phyloP scores from a whole-genome alignment of 2,329 filamentous ascomycete species.

The Pseudocercospora fuligena region DNA sequence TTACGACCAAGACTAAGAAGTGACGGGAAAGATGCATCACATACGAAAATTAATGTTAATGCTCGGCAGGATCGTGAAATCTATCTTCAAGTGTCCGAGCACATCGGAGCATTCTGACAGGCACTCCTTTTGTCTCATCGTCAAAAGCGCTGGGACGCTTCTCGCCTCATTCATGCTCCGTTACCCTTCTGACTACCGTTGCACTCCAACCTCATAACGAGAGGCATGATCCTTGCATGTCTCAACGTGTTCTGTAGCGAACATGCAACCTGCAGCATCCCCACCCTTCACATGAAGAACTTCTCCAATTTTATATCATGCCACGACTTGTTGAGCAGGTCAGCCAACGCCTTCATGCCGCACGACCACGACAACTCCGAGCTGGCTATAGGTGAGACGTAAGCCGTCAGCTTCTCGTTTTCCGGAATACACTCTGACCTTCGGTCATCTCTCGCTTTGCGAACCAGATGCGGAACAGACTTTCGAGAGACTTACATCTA shows the following conservation, averaged over 20 bases:
- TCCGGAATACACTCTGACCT: background rate
- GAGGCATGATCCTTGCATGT: background rate
- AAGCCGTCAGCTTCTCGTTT: background rate
- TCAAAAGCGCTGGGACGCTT: background rate
- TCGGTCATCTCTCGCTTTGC: background rate
- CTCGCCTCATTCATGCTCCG: background rate
- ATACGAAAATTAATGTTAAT: too few species aligned
- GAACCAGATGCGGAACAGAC: background rate
- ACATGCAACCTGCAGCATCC: background rate
- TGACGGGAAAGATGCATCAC: too few species aligned
- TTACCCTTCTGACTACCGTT: background rate
- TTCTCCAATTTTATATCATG: background rate
- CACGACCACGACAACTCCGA: background rate
- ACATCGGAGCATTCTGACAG: too few species aligned
- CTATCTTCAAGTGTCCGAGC: too few species aligned
- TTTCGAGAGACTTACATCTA: background rate
- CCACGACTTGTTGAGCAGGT: background rate
- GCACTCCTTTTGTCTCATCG: background rate
- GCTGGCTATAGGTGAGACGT: conserved; percentile 2
- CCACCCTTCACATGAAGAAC: background rate
- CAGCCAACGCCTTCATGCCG: background rate
- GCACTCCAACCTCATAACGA: background rate
- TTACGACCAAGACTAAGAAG: too few species aligned
- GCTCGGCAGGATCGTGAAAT: too few species aligned
- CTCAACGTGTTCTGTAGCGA: background rate